Conservation (phyloP, 1,139 yeast genomes). For the Zygoascus hellenicus region DNA sequence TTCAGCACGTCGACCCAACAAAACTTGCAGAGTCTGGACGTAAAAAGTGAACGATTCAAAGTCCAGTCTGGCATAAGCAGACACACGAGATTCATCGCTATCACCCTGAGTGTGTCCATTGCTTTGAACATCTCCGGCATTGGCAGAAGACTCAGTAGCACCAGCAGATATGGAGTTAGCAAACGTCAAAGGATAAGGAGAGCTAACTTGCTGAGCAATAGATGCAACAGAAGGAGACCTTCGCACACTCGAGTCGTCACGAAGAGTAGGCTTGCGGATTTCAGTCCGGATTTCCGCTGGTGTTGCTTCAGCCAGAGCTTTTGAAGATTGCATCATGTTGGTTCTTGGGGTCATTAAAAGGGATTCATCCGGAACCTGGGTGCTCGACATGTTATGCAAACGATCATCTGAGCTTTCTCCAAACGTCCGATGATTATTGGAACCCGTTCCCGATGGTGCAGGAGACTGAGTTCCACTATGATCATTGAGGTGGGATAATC, state of each 20-base stretch:
- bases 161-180: slow-evolving; percentile 16
- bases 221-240: slow-evolving; percentile 15
- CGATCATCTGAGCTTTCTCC: background rate
- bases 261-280: slow-evolving; percentile 14
- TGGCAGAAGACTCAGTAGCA: slow-evolving; percentile 5
- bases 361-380: background rate
- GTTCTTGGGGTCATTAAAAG: slow-evolving; percentile 14
- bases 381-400: background rate
- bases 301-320: slow-evolving; percentile 6
- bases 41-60: slow-evolving; percentile 90
- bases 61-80: slow-evolving; percentile 91
- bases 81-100: slow-evolving; percentile 48
- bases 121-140: slow-evolving; percentile 11
- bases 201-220: slow-evolving; percentile 13
- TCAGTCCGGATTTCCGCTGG: slow-evolving; percentile 14
- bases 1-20: slow-evolving; percentile 82
- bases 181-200: slow-evolving; percentile 20
- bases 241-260: slow-evolving; percentile 7
- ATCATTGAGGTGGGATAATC: slow-evolving; percentile 1
- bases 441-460: background rate
- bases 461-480: slow-evolving; percentile 6
- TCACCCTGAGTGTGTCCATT: slow-evolving; percentile 16
- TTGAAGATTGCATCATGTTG: slow-evolving; percentile 2
- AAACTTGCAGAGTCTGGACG: slow-evolving; percentile 91
- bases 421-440: background rate